These are phyloP conservation scores for Mesotaenium endlicherianum DNA, from an alignment of 139 green algal genomes.

Conservation along the genomic window DNA sequence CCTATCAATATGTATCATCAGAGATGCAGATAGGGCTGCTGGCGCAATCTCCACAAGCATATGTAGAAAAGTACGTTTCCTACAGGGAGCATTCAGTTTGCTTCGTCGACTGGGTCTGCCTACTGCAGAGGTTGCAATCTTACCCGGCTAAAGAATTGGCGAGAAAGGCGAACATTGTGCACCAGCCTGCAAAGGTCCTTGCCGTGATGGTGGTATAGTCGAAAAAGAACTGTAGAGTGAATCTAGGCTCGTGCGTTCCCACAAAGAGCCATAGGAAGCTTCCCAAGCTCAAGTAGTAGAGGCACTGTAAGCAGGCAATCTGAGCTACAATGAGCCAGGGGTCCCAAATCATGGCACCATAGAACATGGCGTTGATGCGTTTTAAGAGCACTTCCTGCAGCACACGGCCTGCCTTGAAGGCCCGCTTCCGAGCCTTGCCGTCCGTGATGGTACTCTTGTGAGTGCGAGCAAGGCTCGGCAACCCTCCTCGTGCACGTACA, in stretches of 20 bases:
- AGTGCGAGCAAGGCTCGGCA: too few species aligned
- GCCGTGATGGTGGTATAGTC: conserved; percentile 6
- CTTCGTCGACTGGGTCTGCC: too few species aligned
- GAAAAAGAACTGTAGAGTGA: conserved; percentile 46
- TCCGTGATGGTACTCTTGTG: conserved; percentile 22
- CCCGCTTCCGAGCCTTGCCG: not conserved
- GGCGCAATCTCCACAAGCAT: too few species aligned
- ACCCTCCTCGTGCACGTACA: not conserved
- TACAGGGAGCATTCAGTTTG: too few species aligned
- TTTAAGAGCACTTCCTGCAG: conserved; percentile 7
- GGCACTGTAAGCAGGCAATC: conserved; percentile 24
- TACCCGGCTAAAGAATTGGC: conserved; percentile 29
- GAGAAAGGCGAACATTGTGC: conserved; percentile 45
- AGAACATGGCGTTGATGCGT: conserved; percentile 48
- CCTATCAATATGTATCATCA: too few species aligned
- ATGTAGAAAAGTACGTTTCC: too few species aligned
- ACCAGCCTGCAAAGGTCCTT: conserved; percentile 27
- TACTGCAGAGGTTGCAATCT: too few species aligned
- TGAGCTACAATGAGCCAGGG: conserved; percentile 49
- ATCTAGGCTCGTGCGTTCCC: conserved; percentile 29
- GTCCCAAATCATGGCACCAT: conserved; percentile 49
- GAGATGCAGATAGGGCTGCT: too few species aligned
- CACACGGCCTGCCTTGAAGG: not conserved
- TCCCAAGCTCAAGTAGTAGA: conserved; percentile 42
- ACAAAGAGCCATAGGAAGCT: conserved; percentile 39